Base-by-base conservation (phyloP, 345 rosid genomes). In the Pistacia atlantica region DNA sequence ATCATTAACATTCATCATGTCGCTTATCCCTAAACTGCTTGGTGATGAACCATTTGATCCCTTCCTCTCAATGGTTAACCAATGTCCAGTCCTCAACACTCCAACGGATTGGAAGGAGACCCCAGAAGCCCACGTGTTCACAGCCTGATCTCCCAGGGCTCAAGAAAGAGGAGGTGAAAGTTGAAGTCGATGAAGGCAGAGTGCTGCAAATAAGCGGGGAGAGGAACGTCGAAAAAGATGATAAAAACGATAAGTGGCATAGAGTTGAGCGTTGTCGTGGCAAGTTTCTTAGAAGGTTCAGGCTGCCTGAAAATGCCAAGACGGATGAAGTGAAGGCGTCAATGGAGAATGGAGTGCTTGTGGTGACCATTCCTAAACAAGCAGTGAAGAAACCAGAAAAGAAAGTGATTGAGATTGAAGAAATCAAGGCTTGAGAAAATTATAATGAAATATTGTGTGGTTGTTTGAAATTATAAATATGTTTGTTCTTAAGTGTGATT, bases 41-140 rank as follows among this genome's bases (percentile, higher is more conserved):
- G 77, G 82, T 28, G 84, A 67, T 52, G 89, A 86, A 71, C 78
- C 75, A 3, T 74, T 73, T 17, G 89, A 89, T 68, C 90, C 89
- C 10, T 87, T 89, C 72, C 87, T 89, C 12, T 80, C 89, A 6
- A 42, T 89, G 80, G 57, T 83, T 4, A 86, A 85, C 78, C 79
- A 67, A 46, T 87, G 93, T 59, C 93, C 93, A 0, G 89, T 87
- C 11, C 83, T 89, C 1, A 82, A 75, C 52, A 60, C 84, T 3
- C 89, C 86, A 11, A 79, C 81, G 1, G 89, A 87, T 77, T 84
- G 87, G 90, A 82, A 80, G 64, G 89, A 86, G 70, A 88, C 91
- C 33, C 87, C 83, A 1, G 81, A 84, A 13, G 83, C 87, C 52
- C 89, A 88, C 35, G 78, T 82, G 55, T 79, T 88, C 67, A 69